Evolutionary conservation across 257 asterid genomes (phyloP).

Genomic region (Solanum pennellii): DNA sequence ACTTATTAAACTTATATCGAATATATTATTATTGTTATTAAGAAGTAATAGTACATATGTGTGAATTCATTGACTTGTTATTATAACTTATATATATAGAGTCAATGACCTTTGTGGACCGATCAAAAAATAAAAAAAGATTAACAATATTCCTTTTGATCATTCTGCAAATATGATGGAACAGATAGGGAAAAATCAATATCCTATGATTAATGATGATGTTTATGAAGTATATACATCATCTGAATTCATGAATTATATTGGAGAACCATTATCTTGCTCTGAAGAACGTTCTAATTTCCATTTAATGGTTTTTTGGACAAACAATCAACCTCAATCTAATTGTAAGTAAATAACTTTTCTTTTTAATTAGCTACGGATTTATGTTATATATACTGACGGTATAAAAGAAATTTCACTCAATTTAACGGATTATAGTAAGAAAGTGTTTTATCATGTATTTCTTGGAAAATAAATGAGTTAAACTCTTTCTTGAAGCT

Average conservation of each 20-base stretch:
- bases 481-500: not conserved
- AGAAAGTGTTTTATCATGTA: not conserved
- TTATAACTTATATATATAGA: not conserved
- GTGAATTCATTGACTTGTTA: not conserved
- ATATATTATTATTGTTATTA: not conserved
- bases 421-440: not conserved
- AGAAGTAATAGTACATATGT: not conserved
- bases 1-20: too few species aligned
- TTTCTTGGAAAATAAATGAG: not conserved
- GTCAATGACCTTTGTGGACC: not conserved
- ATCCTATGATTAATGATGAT: not conserved
- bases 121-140: not conserved
- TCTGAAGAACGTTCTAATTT: not conserved
- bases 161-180: not conserved
- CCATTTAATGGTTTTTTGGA: conserved; percentile 1
- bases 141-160: not conserved
- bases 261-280: not conserved
- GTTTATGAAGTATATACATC: conserved; percentile 1
- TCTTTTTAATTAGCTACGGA: not conserved
- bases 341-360: not conserved
- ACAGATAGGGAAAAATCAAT: not conserved
- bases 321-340: not conserved
- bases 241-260: not conserved
- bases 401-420: not conserved
- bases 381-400: not conserved